phyloP scores from a whole-genome alignment of 1,284 basidiomycete species.

The Cutaneotrichosporon daszewskae region DNA sequence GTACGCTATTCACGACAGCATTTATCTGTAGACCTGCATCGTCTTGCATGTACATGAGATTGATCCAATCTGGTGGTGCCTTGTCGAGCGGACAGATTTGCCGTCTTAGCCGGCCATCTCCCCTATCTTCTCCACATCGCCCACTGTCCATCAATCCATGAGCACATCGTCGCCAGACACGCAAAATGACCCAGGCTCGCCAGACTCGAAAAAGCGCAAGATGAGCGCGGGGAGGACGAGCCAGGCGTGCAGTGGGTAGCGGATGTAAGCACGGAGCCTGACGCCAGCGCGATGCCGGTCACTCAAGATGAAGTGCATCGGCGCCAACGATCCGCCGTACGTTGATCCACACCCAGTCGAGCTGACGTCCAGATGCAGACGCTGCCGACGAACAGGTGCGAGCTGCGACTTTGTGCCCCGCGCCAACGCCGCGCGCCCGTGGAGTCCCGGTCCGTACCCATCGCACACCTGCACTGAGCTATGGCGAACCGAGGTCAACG shows the following conservation, averaged over 20 bases:
- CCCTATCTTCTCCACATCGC: no score
- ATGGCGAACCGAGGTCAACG: conserved; percentile 18
- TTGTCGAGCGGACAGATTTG: no score
- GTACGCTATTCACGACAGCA: no score
- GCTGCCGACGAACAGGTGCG: conserved; percentile 16
- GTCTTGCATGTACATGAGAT: no score
- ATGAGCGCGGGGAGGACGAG: conserved; percentile 15
- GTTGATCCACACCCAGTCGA: not conserved
- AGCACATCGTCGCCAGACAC: no score
- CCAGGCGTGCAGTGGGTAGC: conserved; percentile 19
- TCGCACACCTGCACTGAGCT: conserved; percentile 22
- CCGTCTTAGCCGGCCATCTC: no score
- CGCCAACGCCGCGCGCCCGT: conserved; percentile 17
- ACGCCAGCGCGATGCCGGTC: conserved; percentile 16
- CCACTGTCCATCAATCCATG: no score
- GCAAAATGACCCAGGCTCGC: no score
- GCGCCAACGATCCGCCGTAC: conserved; percentile 19
- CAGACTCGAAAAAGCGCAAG: conserved; percentile 19
- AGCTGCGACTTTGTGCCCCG: conserved; percentile 21
- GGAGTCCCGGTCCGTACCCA: conserved; percentile 15
- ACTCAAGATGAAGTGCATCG: conserved; percentile 24
- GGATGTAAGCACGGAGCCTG: not conserved
- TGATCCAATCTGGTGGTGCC: no score
- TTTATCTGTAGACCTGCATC: no score
- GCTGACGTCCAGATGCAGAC: conserved; percentile 9